A percentile compares a stretch with the other conserved stretches of the same genome.
phyloP scores from a whole-genome alignment of 2,329 filamentous ascomycete genomes.

The Coniochaeta pulveracea region DNA sequence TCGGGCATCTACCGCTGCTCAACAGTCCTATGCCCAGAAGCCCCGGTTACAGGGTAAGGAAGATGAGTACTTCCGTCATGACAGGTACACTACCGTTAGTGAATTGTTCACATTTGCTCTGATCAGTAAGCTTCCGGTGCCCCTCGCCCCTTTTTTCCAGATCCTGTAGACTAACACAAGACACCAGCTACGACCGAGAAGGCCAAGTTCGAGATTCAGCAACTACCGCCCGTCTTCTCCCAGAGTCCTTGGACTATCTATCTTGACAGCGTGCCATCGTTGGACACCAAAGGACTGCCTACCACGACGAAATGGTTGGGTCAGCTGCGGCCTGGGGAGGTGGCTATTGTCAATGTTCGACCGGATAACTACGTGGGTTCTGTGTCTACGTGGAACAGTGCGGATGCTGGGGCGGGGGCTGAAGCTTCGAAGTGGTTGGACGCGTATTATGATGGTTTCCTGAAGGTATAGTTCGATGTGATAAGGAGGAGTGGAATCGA shows the following conservation, averaged over 20 bases:
- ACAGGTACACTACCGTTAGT: conserved; percentile 57
- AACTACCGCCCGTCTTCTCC: conserved; percentile 50
- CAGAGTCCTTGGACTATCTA: conserved; percentile 63
- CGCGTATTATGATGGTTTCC: conserved; percentile 40
- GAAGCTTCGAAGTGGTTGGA: conserved; percentile 44
- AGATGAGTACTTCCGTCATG: conserved; percentile 55
- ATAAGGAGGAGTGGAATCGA: too few relatives aligned
- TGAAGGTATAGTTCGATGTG: conserved; percentile 24
- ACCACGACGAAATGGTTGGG: conserved; percentile 63
- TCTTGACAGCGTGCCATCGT: conserved; percentile 50
- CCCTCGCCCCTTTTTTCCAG: not conserved
- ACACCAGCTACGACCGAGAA: conserved; percentile 30
- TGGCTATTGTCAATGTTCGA: conserved; percentile 56
- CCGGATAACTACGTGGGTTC: conserved; percentile 66
- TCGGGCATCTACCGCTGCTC: conserved; percentile 45
- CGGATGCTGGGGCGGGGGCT: conserved; percentile 34
- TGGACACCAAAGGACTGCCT: conserved; percentile 34
- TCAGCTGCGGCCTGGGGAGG: conserved; percentile 39
- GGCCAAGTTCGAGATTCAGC: conserved; percentile 50
- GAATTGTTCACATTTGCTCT: conserved; percentile 58
- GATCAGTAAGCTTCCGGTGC: conserved; percentile 40
- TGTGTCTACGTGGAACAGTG: conserved; percentile 41
- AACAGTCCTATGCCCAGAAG: conserved; percentile 48
- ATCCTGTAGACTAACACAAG: not conserved
- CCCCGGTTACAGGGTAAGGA: conserved; percentile 44